Conservation (phyloP, 768 basidiomycete species). For the Russula emetica region DNA sequence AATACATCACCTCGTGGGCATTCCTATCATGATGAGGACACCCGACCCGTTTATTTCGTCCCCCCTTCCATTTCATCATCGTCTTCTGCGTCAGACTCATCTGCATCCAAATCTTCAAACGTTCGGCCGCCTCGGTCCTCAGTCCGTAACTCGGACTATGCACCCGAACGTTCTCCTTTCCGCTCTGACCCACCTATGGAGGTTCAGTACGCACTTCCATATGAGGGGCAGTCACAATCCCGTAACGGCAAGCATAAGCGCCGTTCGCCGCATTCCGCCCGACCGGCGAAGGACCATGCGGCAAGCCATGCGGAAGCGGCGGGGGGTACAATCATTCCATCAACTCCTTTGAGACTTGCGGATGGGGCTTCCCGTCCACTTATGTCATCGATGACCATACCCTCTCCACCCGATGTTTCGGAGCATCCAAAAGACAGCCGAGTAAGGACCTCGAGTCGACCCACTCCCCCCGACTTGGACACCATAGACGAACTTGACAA, state of each 20-base stretch:
- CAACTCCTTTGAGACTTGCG: neutral
- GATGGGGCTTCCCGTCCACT: neutral
- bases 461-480: constrained; percentile 45
- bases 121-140: neutral
- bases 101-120: constrained; percentile 6
- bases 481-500: constrained; percentile 77
- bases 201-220: neutral
- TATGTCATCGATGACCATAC: constrained; percentile 16
- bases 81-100: constrained; percentile 16
- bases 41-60: constrained; percentile 13
- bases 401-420: constrained; percentile 11
- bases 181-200: constrained; percentile 1
- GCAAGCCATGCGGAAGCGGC: constrained; percentile 3
- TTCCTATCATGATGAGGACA: constrained; percentile 16
- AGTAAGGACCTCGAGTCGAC: constrained; percentile 31
- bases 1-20: constrained; percentile 6
- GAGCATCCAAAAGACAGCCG: constrained; percentile 29
- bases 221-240: constrained; percentile 5
- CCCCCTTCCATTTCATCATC: constrained; percentile 12
- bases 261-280: constrained; percentile 10
- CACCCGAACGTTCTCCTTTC: constrained; percentile 3
- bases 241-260: constrained; percentile 12
- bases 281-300: neutral
- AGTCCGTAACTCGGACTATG: constrained; percentile 5
- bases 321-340: neutral